These are phyloP conservation scores for Cyclaneusma minus DNA, from an alignment of 2,329 filamentous ascomycete genomes.

Conservation along the genomic window DNA sequence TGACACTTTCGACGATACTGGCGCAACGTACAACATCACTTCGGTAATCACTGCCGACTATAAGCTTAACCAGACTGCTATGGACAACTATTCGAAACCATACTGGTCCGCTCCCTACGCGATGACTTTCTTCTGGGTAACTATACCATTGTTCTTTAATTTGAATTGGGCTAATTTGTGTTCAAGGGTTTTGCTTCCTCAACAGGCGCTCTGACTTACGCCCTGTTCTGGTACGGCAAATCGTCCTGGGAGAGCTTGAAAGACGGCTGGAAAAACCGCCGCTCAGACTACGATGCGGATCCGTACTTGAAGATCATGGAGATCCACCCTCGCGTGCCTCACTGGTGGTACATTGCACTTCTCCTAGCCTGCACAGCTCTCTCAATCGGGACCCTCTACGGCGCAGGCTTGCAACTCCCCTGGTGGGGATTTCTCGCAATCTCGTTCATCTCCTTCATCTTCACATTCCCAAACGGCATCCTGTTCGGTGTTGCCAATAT, in stretches of 20 bases:
- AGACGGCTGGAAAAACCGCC: conserved; percentile 9
- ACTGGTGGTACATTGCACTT: conserved; percentile 18
- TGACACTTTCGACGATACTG: conserved; percentile 13
- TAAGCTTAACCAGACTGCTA: conserved; percentile 15
- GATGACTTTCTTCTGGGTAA: conserved; percentile 20
- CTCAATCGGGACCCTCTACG: conserved; percentile 15
- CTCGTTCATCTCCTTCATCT: conserved; percentile 11
- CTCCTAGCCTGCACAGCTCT: conserved; percentile 13
- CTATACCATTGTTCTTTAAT: too few relatives aligned
- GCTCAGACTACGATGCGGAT: conserved; percentile 15
- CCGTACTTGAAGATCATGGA: conserved; percentile 18
- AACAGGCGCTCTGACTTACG: conserved; percentile 17
- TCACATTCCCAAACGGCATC: conserved; percentile 18
- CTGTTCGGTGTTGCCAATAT: conserved; percentile 17
- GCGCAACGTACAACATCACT: conserved; percentile 14
- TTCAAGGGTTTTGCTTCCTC: conserved; percentile 20
- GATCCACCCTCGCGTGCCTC: conserved; percentile 13
- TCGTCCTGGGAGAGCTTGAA: conserved; percentile 9
- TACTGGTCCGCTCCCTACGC: conserved; percentile 16
- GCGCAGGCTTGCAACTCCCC: conserved; percentile 14
- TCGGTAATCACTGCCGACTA: conserved; percentile 14
- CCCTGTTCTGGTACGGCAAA: conserved; percentile 15
- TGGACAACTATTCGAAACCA: conserved; percentile 14
- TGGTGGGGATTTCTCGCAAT: conserved; percentile 19
- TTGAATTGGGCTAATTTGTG: too few relatives aligned